phyloP scores from a whole-genome alignment of 2,329 filamentous ascomycete species.

The Botrytis porri region DNA sequence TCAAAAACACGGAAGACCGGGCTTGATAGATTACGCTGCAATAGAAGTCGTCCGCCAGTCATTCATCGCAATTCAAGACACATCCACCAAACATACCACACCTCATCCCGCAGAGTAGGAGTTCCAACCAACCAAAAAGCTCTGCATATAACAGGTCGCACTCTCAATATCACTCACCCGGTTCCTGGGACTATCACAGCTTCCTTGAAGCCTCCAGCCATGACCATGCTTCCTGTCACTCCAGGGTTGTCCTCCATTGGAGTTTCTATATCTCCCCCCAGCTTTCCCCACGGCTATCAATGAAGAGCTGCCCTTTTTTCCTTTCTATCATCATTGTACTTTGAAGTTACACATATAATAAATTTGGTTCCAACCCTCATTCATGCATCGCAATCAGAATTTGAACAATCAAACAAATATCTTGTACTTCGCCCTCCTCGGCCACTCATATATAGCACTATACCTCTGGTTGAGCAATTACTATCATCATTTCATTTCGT shows the following conservation, averaged over 20 bases:
- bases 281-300: constrained; percentile 9
- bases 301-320: constrained; percentile 9
- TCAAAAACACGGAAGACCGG: neutral
- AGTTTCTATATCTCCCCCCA: constrained; percentile 18
- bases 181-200: constrained; percentile 18
- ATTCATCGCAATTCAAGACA: constrained; percentile 16
- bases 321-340: constrained; percentile 10
- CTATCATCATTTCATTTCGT: neutral
- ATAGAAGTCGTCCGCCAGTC: neutral
- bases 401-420: constrained; percentile 13
- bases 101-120: neutral
- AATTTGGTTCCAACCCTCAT: constrained; percentile 8
- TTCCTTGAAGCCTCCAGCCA: constrained; percentile 6
- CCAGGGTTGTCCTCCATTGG: constrained; percentile 16
- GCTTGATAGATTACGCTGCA: neutral
- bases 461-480: constrained; percentile 4
- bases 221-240: constrained; percentile 8
- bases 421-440: constrained; percentile 16
- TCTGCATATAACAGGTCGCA: neutral
- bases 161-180: constrained; percentile 18
- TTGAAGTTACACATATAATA: constrained; percentile 13
- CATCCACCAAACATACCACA: neutral
- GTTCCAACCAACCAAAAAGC: constrained; percentile 13
- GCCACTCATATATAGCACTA: neutral
- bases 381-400: constrained; percentile 17